These are phyloP conservation scores for Silene conica DNA, from an alignment of 148 eudicot species.

Conservation along the genomic window DNA sequence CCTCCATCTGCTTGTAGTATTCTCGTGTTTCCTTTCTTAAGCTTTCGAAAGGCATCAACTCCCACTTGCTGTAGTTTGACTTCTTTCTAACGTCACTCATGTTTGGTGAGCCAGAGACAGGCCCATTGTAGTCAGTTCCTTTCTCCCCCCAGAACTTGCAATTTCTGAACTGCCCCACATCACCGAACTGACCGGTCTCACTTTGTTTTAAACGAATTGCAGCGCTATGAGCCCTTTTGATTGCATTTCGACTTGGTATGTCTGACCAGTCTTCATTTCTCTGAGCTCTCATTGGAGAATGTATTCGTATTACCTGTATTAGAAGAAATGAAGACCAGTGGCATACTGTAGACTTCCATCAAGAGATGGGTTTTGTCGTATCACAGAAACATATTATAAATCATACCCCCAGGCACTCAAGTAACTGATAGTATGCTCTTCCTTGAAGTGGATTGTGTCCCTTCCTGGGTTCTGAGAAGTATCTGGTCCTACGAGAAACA, in stretches of 20 bases:
- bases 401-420: constrained; percentile 97
- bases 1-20: constrained; percentile 77
- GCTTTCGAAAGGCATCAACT: constrained; percentile 63
- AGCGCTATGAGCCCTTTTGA: constrained; percentile 73
- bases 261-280: constrained; percentile 87
- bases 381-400: not conserved
- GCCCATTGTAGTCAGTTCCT: constrained; percentile 51
- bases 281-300: constrained; percentile 93
- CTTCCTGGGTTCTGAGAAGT: constrained; percentile 88
- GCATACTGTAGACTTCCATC: not conserved
- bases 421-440: constrained; percentile 95
- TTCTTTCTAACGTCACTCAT: constrained; percentile 59
- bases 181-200: constrained; percentile 40
- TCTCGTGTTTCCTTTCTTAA: constrained; percentile 75
- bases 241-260: constrained; percentile 72
- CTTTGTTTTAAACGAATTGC: constrained; percentile 63
- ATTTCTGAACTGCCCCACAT: constrained; percentile 79
- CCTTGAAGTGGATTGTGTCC: constrained; percentile 99
- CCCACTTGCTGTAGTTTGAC: constrained; percentile 90
- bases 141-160: constrained; percentile 92
- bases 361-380: not conserved
- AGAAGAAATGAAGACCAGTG: not conserved
- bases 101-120: constrained; percentile 72
- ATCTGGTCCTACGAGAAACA: constrained; percentile 64
- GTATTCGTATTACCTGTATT: constrained; percentile 81